phyloP scores from a whole-genome alignment of 139 green algal genomes.

The Prasinococcaceae sp. region DNA sequence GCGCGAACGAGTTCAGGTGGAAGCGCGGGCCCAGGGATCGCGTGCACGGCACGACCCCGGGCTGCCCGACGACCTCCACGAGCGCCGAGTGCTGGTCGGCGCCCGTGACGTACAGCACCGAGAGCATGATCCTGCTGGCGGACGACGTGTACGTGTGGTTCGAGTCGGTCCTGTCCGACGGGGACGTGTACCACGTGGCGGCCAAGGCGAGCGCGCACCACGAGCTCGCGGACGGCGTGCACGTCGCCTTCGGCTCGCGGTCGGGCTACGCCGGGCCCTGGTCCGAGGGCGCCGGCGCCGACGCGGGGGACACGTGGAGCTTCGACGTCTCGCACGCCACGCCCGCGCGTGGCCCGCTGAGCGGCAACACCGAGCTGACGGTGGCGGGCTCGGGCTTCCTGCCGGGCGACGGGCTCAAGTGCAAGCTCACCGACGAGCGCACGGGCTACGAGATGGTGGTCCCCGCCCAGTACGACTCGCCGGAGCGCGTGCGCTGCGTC shows the following conservation, averaged over 20 bases:
- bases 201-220: not conserved
- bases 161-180: too few relatives aligned
- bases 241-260: not conserved
- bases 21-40: not conserved
- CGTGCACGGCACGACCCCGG: not conserved
- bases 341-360: not conserved
- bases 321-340: not conserved
- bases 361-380: not conserved
- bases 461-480: slow-evolving; percentile 1
- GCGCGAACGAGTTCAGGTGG: too few relatives aligned
- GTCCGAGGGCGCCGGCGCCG: too few relatives aligned
- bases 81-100: not conserved
- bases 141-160: not conserved
- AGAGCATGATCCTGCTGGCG: not conserved
- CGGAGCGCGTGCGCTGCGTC: not conserved
- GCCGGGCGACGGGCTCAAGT: not conserved
- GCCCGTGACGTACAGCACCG: not conserved
- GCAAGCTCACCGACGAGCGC: not conserved
- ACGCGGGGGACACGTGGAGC: not conserved
- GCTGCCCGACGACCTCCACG: not conserved
- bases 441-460: not conserved
- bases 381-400: not conserved
- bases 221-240: not conserved
- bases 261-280: not conserved
- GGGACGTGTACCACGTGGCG: not conserved